Evolutionary conservation across 305 asterid genomes (phyloP).

Genomic region (Fraxinus sp.): DNA sequence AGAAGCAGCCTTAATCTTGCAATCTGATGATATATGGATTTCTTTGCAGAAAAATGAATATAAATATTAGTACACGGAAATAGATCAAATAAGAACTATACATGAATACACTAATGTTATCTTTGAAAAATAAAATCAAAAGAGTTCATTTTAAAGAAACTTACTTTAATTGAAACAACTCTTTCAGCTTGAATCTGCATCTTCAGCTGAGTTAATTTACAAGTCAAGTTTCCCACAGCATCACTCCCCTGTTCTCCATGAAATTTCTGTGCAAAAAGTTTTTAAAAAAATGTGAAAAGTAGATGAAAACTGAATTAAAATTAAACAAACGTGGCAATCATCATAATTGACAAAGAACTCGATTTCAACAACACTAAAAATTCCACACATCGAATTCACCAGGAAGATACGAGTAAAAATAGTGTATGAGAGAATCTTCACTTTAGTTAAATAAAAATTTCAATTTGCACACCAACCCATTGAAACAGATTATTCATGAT

Average conservation of each 20-base stretch:
- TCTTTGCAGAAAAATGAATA: constrained; percentile 9
- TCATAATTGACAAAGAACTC: not conserved
- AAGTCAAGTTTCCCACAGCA: constrained; percentile 36
- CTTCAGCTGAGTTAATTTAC: constrained; percentile 56
- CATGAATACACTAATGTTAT: not conserved
- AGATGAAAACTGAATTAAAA: not conserved
- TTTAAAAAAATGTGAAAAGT: not conserved
- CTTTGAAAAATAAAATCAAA: not conserved
- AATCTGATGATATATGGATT: not conserved
- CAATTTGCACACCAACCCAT: not conserved
- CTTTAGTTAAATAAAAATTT: not conserved
- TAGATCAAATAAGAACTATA: constrained; percentile 1
- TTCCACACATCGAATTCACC: not conserved
- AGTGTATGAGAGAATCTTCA: not conserved
- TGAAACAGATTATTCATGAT: not conserved
- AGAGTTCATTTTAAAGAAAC: constrained; percentile 5
- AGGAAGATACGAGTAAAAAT: not conserved
- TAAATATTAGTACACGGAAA: not conserved
- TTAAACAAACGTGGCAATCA: not conserved
- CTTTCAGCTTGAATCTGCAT: constrained; percentile 68
- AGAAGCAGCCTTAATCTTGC: not conserved
- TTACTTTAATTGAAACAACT: constrained; percentile 59
- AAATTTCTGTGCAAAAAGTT: constrained; percentile 29
- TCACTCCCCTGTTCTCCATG: constrained; percentile 49
- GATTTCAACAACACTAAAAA: not conserved